phyloP scores from a whole-genome alignment of 768 basidiomycete species.

The Phaeotremella skinneri region DNA sequence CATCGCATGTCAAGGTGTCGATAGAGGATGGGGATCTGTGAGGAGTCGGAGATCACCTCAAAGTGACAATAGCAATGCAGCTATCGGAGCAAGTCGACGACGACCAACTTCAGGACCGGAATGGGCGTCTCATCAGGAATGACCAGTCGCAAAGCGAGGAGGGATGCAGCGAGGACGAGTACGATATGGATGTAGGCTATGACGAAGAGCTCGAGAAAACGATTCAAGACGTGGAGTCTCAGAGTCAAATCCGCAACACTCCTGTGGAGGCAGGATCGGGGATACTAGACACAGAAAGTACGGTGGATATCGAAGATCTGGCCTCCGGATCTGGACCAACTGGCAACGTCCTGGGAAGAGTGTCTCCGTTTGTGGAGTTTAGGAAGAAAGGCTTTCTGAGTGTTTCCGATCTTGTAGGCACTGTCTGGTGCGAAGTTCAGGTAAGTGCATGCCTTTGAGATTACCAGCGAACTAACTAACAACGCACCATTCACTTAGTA shows the following conservation, averaged over 20 bases:
- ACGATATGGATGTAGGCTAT: constrained; percentile 23
- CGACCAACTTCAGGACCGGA: no score
- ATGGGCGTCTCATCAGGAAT: no score
- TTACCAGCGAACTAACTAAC: not conserved
- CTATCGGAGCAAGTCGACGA: no score
- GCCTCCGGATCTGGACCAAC: constrained; percentile 13
- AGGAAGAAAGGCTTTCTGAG: constrained; percentile 50
- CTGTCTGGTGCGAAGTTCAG: constrained; percentile 53
- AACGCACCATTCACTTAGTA: constrained; percentile 26
- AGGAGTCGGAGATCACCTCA: no score
- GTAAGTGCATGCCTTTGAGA: constrained; percentile 28
- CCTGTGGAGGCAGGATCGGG: not conserved
- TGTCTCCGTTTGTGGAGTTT: constrained; percentile 54
- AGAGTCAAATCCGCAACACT: constrained; percentile 1
- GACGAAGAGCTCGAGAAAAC: constrained; percentile 33
- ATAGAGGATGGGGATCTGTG: constrained; percentile 18
- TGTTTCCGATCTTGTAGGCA: constrained; percentile 52
- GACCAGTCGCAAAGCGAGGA: no score
- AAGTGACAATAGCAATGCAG: no score
- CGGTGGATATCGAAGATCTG: constrained; percentile 15
- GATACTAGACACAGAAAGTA: not conserved
- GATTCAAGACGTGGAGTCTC: constrained; percentile 23
- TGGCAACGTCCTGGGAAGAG: constrained; percentile 7
- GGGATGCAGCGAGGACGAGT: constrained; percentile 33
- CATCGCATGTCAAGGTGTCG: no score